These are phyloP conservation scores for Fraxinus excelsior DNA, from an alignment of 257 asterid genomes.

Conservation along the genomic window DNA sequence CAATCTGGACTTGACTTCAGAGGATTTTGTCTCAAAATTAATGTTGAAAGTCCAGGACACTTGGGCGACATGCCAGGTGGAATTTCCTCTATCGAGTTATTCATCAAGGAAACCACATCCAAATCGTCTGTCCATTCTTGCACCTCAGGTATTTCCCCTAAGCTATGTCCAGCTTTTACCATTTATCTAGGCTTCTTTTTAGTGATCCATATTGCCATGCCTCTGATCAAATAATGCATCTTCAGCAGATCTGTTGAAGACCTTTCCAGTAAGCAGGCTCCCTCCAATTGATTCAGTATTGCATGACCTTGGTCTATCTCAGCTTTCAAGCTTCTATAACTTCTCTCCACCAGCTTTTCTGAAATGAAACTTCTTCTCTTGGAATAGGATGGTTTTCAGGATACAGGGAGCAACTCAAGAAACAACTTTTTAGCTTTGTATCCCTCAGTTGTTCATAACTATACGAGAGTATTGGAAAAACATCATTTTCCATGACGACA, in stretches of 20 bases:
- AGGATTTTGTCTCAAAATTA: background rate
- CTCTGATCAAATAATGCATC: slow-evolving; percentile 16
- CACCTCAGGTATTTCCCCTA: background rate
- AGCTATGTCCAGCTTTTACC: slow-evolving; percentile 8
- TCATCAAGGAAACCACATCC: slow-evolving; percentile 4
- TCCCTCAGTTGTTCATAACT: slow-evolving; percentile 14
- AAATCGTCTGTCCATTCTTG: slow-evolving; percentile 12
- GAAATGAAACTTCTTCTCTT: slow-evolving; percentile 18
- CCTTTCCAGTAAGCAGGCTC: slow-evolving; percentile 22
- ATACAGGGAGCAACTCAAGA: slow-evolving; percentile 35
- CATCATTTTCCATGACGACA: too few relatives aligned
- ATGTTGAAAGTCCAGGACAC: slow-evolving; percentile 13
- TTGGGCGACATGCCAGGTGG: background rate
- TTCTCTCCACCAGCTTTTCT: slow-evolving; percentile 16
- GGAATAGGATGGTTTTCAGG: slow-evolving; percentile 19
- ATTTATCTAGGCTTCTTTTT: slow-evolving; percentile 6
- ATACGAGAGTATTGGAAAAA: background rate
- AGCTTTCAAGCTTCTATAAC: background rate
- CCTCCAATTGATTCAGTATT: slow-evolving; percentile 24
- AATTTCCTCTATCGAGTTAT: background rate
- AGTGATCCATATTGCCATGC: slow-evolving; percentile 11
- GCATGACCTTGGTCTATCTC: slow-evolving; percentile 26
- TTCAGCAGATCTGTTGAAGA: background rate
- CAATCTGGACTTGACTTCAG: background rate
- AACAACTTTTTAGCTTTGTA: slow-evolving; percentile 14